These are phyloP conservation scores for Syncephalastrum sp. DNA, from an alignment of 371 early-diverging fungal species.

Conservation along the genomic window DNA sequence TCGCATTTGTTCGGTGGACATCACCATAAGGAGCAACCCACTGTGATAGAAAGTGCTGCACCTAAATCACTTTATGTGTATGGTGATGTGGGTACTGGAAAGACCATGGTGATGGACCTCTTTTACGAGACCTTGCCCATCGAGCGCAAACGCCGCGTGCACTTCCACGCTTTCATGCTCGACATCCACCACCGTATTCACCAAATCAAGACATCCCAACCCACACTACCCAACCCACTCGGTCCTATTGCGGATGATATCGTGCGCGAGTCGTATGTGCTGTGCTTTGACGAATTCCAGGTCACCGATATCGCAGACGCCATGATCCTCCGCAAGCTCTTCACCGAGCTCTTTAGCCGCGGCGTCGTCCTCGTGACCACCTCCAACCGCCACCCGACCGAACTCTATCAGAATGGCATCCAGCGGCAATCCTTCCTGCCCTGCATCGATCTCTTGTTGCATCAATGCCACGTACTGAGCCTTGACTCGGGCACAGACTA, in stretches of 20 bases:
- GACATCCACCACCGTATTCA: conserved; percentile 89
- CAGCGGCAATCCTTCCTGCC: conserved; percentile 90
- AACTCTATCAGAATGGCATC: conserved; percentile 94
- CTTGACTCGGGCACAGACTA: conserved; percentile 92
- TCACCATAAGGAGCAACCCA: background rate
- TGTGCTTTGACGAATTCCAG: conserved; percentile 97
- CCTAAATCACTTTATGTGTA: conserved; percentile 76
- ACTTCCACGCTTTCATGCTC: conserved; percentile 95
- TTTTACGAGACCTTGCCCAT: conserved; percentile 77
- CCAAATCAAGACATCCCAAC: conserved; percentile 56
- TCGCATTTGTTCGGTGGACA: conserved; percentile 8
- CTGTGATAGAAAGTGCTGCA: conserved; percentile 5
- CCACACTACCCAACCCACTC: conserved; percentile 65
- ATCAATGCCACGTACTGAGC: conserved; percentile 75
- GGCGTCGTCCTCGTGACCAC: conserved; percentile 93
- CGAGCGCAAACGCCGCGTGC: conserved; percentile 81
- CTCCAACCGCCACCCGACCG: conserved; percentile 92
- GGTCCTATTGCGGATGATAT: conserved; percentile 82
- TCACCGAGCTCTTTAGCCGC: conserved; percentile 77
- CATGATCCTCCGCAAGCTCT: conserved; percentile 87
- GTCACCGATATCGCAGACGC: conserved; percentile 97
- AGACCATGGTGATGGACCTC: conserved; percentile 97
- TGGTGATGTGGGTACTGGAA: conserved; percentile 89
- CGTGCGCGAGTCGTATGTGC: conserved; percentile 74
- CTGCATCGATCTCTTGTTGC: conserved; percentile 84